phyloP scores from a whole-genome alignment of 306 rosid genomes.

The Vigna mungo region DNA sequence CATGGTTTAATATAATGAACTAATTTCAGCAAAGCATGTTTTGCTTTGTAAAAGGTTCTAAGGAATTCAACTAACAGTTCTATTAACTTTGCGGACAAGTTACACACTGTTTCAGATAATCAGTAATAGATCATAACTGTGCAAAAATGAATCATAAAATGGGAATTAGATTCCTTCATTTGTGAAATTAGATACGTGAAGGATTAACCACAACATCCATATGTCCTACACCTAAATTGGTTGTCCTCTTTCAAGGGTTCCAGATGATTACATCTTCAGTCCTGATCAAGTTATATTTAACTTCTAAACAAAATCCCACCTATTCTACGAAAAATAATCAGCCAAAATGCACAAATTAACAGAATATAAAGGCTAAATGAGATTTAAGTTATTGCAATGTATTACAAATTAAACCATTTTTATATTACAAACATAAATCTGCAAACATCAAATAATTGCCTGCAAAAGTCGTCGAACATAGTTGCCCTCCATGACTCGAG shows the following conservation, averaged over 20 bases:
- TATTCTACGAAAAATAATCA: neutral
- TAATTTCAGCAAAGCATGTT: conserved; percentile 1
- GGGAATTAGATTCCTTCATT: neutral
- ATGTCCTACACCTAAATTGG: neutral
- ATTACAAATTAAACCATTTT: conserved; percentile 1
- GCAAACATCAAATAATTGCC: conserved; percentile 50
- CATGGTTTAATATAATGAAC: neutral
- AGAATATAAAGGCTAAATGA: conserved; percentile 18
- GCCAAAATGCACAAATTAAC: conserved; percentile 3
- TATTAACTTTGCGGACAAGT: neutral
- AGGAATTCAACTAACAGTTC: conserved; percentile 10
- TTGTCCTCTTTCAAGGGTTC: neutral
- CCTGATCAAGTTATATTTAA: conserved; percentile 22
- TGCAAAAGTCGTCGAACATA: conserved; percentile 93
- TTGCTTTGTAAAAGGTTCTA: neutral
- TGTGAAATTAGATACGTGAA: conserved; percentile 1
- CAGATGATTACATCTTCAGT: neutral
- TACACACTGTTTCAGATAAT: neutral
- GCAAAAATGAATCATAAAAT: conserved; percentile 26
- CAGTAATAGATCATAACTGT: neutral
- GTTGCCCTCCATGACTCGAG: conserved; percentile 96
- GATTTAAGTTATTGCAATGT: neutral
- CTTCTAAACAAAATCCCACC: neutral
- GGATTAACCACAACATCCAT: neutral
- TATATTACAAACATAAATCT: neutral